Evolutionary conservation across 768 basidiomycete genomes (phyloP).

Genomic region (Podaxis sp.): DNA sequence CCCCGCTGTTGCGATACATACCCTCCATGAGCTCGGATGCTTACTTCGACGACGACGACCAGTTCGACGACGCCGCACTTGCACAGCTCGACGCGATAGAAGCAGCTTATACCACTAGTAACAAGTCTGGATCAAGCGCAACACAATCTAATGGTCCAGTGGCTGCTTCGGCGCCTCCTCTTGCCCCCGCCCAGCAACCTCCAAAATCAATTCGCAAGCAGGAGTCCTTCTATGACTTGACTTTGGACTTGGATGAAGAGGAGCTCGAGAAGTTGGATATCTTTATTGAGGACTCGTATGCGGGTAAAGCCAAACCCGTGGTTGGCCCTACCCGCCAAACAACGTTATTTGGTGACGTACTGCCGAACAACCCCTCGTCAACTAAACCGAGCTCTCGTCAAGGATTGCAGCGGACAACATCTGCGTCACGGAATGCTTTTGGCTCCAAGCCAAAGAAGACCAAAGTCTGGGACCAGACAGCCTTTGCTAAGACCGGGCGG

Average conservation of each 20-base stretch:
- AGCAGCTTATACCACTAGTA: conserved; percentile 46
- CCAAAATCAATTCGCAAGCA: conserved; percentile 26
- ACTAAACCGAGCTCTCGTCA: conserved; percentile 36
- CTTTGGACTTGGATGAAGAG: conserved; percentile 56
- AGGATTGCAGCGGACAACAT: conserved; percentile 39
- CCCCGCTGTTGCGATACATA: not conserved
- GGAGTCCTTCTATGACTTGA: conserved; percentile 51
- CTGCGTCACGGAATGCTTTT: conserved; percentile 42
- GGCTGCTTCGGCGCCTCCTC: conserved; percentile 15
- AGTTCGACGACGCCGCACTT: conserved; percentile 56
- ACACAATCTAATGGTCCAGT: conserved; percentile 16
- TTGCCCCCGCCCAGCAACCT: conserved; percentile 19
- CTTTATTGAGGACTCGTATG: conserved; percentile 48
- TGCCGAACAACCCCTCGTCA: conserved; percentile 33
- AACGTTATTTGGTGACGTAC: conserved; percentile 65
- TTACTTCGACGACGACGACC: conserved; percentile 67
- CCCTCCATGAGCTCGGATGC: conserved; percentile 73
- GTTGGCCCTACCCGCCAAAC: conserved; percentile 55
- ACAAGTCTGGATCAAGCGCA: conserved; percentile 13
- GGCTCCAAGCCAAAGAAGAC: conserved; percentile 61
- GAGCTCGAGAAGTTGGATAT: conserved; percentile 57
- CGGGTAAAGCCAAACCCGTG: conserved; percentile 36
- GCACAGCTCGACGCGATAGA: conserved; percentile 71
- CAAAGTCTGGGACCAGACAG: conserved; percentile 92
- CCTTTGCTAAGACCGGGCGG: conserved; percentile 79